Conservation (phyloP, 2,329 filamentous ascomycete genomes). For the Akanthomyces dipterigenus region DNA sequence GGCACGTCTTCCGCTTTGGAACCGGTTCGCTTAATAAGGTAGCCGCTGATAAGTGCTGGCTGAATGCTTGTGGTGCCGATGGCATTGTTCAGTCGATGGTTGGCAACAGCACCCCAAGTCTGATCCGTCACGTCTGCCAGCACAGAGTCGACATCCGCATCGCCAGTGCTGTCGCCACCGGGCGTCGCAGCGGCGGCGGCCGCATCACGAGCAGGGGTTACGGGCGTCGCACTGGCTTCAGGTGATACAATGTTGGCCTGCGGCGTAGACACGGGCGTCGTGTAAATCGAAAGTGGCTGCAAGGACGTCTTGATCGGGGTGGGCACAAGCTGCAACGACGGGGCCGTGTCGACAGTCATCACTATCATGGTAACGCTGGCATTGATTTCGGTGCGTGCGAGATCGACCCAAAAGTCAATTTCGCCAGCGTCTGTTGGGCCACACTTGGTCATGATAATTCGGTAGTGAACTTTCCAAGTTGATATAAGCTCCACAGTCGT, state of each 20-base stretch:
- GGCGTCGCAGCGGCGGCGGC: slow-evolving; percentile 38
- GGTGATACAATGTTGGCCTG: slow-evolving; percentile 54
- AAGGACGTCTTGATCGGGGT: slow-evolving; percentile 43
- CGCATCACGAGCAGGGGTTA: slow-evolving; percentile 38
- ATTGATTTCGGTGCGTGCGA: slow-evolving; percentile 46
- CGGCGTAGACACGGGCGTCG: slow-evolving; percentile 64
- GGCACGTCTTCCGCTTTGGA: slow-evolving; percentile 50
- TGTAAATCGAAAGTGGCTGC: slow-evolving; percentile 40
- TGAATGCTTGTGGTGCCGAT: slow-evolving; percentile 47
- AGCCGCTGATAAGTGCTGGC: slow-evolving; percentile 56
- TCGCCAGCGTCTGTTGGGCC: slow-evolving; percentile 62
- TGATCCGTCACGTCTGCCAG: slow-evolving; percentile 69
- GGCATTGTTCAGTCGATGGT: slow-evolving; percentile 58
- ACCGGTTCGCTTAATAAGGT: slow-evolving; percentile 58
- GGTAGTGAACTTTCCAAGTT: slow-evolving; percentile 66
- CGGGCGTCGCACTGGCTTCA: slow-evolving; percentile 47
- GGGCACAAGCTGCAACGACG: slow-evolving; percentile 57
- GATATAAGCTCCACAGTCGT: slow-evolving; percentile 69
- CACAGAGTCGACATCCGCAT: slow-evolving; percentile 50
- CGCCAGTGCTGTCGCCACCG: slow-evolving; percentile 33
- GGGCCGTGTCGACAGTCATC: slow-evolving; percentile 58
- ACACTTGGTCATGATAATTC: slow-evolving; percentile 66
- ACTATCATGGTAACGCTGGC: slow-evolving; percentile 50
- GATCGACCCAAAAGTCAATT: slow-evolving; percentile 49
- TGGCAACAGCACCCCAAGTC: slow-evolving; percentile 66